Evolutionary conservation across 2,329 filamentous ascomycete genomes (phyloP).

Genomic region (Akanthomyces dipterigenus): DNA sequence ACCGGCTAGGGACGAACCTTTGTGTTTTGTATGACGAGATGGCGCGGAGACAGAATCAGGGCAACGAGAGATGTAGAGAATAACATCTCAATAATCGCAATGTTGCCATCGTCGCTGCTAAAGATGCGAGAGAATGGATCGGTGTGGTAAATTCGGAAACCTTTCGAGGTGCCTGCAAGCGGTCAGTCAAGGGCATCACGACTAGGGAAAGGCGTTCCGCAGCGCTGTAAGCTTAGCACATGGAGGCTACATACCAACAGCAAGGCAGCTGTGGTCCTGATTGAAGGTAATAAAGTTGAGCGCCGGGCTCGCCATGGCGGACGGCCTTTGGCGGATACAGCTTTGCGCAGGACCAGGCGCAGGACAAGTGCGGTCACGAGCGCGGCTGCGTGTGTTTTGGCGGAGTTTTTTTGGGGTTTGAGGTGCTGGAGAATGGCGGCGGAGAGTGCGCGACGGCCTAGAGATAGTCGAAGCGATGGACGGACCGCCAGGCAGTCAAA

Average conservation of each 20-base stretch:
- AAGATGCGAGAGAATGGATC: conserved; percentile 95
- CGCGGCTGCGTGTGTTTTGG: not conserved
- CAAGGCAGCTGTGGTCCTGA: conserved; percentile 95
- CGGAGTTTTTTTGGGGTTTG: conserved; percentile 1
- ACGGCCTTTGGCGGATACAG: conserved; percentile 9
- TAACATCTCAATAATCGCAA: conserved; percentile 95
- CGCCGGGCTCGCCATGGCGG: conserved; percentile 57
- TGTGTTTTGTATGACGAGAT: conserved; percentile 94
- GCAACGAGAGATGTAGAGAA: conserved; percentile 97
- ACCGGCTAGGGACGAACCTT: conserved; percentile 53
- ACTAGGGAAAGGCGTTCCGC: not conserved
- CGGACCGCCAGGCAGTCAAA: not conserved
- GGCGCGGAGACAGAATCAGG: conserved; percentile 82
- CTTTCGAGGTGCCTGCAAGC: conserved; percentile 71
- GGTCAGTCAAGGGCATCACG: not conserved
- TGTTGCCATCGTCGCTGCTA: conserved; percentile 89
- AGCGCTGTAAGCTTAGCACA: not conserved
- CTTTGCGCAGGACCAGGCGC: not conserved
- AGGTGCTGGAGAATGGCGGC: not conserved
- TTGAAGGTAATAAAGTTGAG: conserved; percentile 99
- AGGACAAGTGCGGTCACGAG: not conserved
- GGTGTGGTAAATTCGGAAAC: conserved; percentile 94
- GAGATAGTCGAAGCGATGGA: not conserved
- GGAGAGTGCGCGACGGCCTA: not conserved
- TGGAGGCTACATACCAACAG: conserved; percentile 61